These are phyloP conservation scores for Lactarius evosmus DNA, from an alignment of 768 basidiomycete species.

Conservation along the genomic window DNA sequence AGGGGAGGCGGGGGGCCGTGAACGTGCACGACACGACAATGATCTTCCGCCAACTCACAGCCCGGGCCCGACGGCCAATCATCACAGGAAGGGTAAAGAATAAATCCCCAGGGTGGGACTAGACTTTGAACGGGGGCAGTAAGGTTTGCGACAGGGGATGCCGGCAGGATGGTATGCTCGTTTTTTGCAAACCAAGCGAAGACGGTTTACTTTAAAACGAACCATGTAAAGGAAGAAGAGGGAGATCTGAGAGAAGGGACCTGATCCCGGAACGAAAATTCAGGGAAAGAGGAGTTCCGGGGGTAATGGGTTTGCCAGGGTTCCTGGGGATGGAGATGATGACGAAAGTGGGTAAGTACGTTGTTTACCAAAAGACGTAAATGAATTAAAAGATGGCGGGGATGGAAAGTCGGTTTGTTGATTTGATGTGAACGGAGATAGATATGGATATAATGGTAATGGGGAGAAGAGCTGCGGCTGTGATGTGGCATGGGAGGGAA, in stretches of 20 bases:
- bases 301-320: conserved; percentile 23
- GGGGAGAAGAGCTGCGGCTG: conserved; percentile 23
- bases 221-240: conserved; percentile 20
- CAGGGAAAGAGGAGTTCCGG: conserved; percentile 22
- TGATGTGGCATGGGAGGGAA: conserved; percentile 29
- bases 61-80: no score
- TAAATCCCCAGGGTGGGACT: background rate
- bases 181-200: conserved; percentile 14
- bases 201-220: conserved; percentile 14
- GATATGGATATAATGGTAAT: conserved; percentile 25
- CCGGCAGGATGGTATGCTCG: conserved; percentile 16
- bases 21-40: conserved; percentile 18
- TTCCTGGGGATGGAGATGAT: conserved; percentile 22
- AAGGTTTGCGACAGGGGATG: conserved; percentile 18
- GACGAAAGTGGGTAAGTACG: conserved; percentile 26
- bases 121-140: conserved; percentile 16
- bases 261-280: conserved; percentile 16
- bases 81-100: background rate
- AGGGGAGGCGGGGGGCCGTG: conserved; percentile 6
- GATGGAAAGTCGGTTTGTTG: conserved; percentile 24
- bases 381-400: conserved; percentile 23
- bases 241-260: conserved; percentile 17
- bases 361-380: conserved; percentile 27
- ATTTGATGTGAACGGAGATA: conserved; percentile 28
- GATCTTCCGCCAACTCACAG: conserved; percentile 14